These are phyloP conservation scores for Exophiala sp. DNA, from an alignment of 2,329 filamentous ascomycete genomes.

Conservation along the genomic window DNA sequence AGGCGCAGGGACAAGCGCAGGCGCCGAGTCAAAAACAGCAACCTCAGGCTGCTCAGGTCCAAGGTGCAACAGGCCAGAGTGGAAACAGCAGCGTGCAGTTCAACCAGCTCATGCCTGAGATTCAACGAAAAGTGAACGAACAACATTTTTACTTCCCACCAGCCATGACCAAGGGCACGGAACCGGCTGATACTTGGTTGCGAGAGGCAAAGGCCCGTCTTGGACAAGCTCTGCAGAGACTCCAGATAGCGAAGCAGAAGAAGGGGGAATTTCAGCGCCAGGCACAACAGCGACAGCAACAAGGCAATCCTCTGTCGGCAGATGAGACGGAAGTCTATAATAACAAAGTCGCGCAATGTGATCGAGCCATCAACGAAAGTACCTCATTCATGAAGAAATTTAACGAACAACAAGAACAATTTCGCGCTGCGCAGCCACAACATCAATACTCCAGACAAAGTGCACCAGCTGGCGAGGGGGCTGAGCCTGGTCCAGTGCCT, in stretches of 20 bases:
- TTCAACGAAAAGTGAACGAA: slow-evolving; percentile 45
- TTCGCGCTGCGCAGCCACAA: slow-evolving; percentile 34
- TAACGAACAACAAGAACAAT: slow-evolving; percentile 47
- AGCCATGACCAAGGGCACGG: slow-evolving; percentile 38
- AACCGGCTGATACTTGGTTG: slow-evolving; percentile 45
- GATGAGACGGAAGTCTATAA: slow-evolving; percentile 45
- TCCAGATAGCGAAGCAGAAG: slow-evolving; percentile 45
- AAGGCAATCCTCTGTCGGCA: slow-evolving; percentile 37
- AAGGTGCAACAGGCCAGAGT: slow-evolving; percentile 27
- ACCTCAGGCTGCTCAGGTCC: slow-evolving; percentile 12
- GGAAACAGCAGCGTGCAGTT: slow-evolving; percentile 38
- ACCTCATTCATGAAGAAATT: slow-evolving; percentile 47
- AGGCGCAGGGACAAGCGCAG: slow-evolving; percentile 12
- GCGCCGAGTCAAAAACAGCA: slow-evolving; percentile 7
- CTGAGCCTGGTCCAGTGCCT: slow-evolving; percentile 11
- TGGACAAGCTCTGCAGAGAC: slow-evolving; percentile 47
- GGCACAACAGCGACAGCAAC: slow-evolving; percentile 36
- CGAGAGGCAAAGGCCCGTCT: slow-evolving; percentile 46
- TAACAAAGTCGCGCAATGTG: slow-evolving; percentile 27
- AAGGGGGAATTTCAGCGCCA: slow-evolving; percentile 41
- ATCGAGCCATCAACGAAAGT: slow-evolving; percentile 35
- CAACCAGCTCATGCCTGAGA: slow-evolving; percentile 42
- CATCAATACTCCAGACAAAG: slow-evolving; percentile 27
- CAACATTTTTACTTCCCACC: slow-evolving; percentile 45
- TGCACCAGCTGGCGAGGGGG: slow-evolving; percentile 17